phyloP scores from a whole-genome alignment of 345 rosid genomes.

The Eucalyptus curtisii region DNA sequence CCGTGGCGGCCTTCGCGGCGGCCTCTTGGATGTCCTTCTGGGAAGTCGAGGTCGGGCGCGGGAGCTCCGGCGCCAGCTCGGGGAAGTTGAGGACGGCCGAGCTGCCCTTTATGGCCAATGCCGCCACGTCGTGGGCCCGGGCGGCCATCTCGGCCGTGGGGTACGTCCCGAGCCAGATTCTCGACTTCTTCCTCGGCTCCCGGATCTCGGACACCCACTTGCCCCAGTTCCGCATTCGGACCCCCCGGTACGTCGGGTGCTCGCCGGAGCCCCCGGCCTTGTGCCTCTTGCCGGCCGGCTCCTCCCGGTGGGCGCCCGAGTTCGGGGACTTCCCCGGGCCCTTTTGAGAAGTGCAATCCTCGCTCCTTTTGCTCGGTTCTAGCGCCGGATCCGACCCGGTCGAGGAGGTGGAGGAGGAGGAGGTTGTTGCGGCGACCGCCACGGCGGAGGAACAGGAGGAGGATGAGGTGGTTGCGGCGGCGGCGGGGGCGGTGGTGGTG shows the following conservation, averaged over 20 bases:
- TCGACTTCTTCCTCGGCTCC: conserved; percentile 82
- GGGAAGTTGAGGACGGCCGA: conserved; percentile 79
- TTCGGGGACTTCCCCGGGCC: not conserved
- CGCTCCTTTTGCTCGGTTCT: not conserved
- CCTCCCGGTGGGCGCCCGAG: not conserved
- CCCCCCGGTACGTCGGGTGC: conserved; percentile 58
- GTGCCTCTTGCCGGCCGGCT: not conserved
- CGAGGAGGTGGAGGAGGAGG: not conserved
- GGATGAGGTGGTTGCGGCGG: not conserved
- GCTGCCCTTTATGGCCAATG: conserved; percentile 60
- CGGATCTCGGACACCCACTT: conserved; percentile 95
- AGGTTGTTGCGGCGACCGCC: conserved; percentile 6
- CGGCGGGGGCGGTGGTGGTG: not conserved
- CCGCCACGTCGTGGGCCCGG: conserved; percentile 87
- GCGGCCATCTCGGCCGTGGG: conserved; percentile 90
- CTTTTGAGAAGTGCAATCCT: not conserved
- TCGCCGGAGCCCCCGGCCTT: not conserved
- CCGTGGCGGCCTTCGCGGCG: conserved; percentile 60
- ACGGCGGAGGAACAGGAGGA: conserved; percentile 22
- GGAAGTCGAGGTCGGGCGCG: conserved; percentile 45
- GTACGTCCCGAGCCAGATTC: conserved; percentile 91
- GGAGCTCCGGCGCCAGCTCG: conserved; percentile 37
- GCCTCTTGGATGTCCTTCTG: conserved; percentile 87
- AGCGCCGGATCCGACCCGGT: not conserved
- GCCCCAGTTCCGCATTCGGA: conserved; percentile 89